These are phyloP conservation scores for Thermothelomyces thermophilus DNA, from an alignment of 2,329 filamentous ascomycete species.

Conservation along the genomic window DNA sequence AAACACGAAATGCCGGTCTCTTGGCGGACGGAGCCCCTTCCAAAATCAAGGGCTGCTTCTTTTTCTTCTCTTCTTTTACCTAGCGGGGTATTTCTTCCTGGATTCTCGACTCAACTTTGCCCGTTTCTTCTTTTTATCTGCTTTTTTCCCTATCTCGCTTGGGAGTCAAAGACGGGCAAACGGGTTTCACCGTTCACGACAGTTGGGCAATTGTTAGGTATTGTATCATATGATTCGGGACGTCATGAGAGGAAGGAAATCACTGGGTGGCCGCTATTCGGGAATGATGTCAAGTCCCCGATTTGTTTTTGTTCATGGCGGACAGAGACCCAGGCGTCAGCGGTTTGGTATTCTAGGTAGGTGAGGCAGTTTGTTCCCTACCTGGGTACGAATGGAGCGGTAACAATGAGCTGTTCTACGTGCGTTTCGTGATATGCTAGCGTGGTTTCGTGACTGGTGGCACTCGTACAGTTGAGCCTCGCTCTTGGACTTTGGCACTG, in stretches of 20 bases:
- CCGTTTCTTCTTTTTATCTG: neutral
- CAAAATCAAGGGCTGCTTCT: neutral
- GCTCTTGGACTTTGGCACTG: too few relatives aligned
- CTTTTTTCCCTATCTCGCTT: neutral
- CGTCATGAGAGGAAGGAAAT: neutral
- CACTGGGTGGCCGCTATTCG: neutral
- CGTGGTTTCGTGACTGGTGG: neutral
- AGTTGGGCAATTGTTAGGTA: slow-evolving; percentile 1
- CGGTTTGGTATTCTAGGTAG: too few relatives aligned
- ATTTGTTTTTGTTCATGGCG: neutral
- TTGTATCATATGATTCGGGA: slow-evolving; percentile 8
- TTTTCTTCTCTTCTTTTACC: neutral
- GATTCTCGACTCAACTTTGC: neutral
- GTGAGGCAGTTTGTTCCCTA: too few relatives aligned
- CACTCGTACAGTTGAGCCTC: neutral
- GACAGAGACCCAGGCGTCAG: too few relatives aligned
- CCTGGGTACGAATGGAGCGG: neutral
- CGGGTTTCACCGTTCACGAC: neutral
- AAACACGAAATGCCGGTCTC: too few relatives aligned
- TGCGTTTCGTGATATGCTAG: neutral
- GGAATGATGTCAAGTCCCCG: neutral
- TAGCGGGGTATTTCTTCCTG: neutral
- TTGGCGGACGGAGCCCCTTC: neutral
- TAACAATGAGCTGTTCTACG: neutral
- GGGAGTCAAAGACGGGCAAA: slow-evolving; percentile 4